phyloP scores from a whole-genome alignment of 768 basidiomycete species.

The Amanita rimosa region DNA sequence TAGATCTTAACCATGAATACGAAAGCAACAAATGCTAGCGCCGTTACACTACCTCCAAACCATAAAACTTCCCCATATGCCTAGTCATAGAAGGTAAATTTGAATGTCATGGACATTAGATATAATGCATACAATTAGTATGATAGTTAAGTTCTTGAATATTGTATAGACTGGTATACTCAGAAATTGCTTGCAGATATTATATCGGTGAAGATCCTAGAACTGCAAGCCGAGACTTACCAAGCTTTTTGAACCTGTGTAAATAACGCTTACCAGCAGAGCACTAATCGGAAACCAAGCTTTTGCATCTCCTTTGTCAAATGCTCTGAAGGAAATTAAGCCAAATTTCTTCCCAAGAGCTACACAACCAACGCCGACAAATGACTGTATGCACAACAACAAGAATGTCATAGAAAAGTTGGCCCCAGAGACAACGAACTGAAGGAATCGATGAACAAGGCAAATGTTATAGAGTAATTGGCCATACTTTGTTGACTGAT shows the following conservation, averaged over 20 bases:
- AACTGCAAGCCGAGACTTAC: constrained; percentile 33
- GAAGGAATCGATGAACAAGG: background rate
- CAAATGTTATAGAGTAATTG: background rate
- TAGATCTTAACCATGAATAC: constrained; percentile 65
- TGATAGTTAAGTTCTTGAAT: constrained; percentile 99
- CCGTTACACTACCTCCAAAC: constrained; percentile 87
- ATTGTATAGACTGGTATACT: constrained; percentile 98
- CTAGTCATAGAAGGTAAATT: constrained; percentile 24
- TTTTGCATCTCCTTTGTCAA: constrained; percentile 76
- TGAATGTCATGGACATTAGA: background rate
- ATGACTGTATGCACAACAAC: constrained; percentile 81
- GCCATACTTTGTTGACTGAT: constrained; percentile 79
- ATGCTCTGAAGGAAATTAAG: constrained; percentile 76
- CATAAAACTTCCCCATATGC: constrained; percentile 97
- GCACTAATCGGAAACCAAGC: constrained; percentile 93
- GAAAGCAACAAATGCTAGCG: constrained; percentile 82
- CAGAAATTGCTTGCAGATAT: constrained; percentile 73
- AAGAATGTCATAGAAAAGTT: constrained; percentile 97
- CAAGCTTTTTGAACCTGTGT: constrained; percentile 94
- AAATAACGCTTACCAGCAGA: constrained; percentile 88
- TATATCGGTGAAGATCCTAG: background rate
- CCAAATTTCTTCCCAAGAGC: constrained; percentile 58
- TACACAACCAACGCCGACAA: constrained; percentile 80
- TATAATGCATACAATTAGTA: constrained; percentile 68
- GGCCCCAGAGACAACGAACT: constrained; percentile 93